Conservation (phyloP, 345 rosid genomes). For the Diplotaxis tenuifolia region DNA sequence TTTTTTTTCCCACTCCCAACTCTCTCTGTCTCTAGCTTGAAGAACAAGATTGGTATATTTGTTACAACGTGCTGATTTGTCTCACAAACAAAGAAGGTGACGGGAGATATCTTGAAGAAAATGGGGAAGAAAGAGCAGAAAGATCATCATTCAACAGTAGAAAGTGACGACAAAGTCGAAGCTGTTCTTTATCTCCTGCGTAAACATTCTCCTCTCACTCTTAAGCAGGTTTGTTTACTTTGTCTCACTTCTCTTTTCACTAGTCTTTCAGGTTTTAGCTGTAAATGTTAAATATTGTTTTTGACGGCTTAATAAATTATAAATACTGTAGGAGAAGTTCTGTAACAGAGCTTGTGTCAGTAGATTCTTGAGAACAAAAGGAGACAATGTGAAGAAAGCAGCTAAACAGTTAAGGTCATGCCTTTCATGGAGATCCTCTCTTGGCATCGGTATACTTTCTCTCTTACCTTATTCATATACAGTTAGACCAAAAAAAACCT, state of each 20-base stretch:
- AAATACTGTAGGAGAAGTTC: conserved; percentile 71
- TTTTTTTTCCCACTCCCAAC: conserved; percentile 5
- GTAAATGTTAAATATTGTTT: not conserved
- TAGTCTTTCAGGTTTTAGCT: not conserved
- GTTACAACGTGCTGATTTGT: conserved; percentile 23
- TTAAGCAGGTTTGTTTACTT: conserved; percentile 61
- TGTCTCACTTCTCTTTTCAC: not conserved
- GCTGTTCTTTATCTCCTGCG: conserved; percentile 64
- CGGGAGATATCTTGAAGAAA: conserved; percentile 21
- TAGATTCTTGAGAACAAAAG: conserved; percentile 72
- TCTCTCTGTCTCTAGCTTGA: conserved; percentile 26
- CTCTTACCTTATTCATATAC: not conserved
- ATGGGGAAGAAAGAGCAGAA: conserved; percentile 75
- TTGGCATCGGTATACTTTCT: conserved; percentile 60
- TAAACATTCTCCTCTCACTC: conserved; percentile 79
- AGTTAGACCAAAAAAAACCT: too few relatives aligned
- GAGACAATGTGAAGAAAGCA: conserved; percentile 79
- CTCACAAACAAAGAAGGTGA: not conserved
- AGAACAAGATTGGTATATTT: conserved; percentile 35
- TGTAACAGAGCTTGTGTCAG: conserved; percentile 71
- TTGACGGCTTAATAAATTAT: not conserved
- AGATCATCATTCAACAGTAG: conserved; percentile 21
- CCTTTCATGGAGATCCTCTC: conserved; percentile 87
- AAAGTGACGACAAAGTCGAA: conserved; percentile 47
- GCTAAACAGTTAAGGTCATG: conserved; percentile 77